Evolutionary conservation across 23 red algal genomes (phyloP).

Genomic region (Chondrus crispus): DNA sequence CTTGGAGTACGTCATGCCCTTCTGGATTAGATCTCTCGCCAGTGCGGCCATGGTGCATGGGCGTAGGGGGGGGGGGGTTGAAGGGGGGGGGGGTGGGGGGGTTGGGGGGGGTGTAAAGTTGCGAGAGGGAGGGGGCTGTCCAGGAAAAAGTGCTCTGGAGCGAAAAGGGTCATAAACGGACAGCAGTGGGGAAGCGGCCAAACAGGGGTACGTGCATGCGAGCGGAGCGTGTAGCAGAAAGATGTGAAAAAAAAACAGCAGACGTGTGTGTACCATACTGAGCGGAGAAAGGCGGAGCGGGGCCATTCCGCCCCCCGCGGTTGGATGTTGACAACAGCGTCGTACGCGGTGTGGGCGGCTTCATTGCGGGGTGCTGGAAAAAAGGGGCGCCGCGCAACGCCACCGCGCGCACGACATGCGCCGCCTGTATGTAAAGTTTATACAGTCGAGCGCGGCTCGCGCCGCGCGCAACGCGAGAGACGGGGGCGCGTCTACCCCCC

Average conservation of each 20-base stretch:
- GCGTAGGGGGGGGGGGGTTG: background rate
- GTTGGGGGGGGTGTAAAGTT: background rate
- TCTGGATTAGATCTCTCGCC: background rate
- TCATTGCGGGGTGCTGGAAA: too few species aligned
- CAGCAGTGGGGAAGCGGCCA: background rate
- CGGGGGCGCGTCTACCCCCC: too few species aligned
- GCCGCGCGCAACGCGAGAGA: too few species aligned
- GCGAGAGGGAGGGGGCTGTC: background rate
- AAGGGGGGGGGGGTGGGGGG: background rate
- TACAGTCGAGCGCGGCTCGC: too few species aligned
- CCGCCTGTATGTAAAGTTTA: too few species aligned
- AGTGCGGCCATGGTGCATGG: background rate
- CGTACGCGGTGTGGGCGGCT: too few species aligned
- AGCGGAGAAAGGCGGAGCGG: background rate
- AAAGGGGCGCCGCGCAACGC: too few species aligned
- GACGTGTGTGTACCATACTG: too few species aligned
- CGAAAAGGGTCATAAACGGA: background rate
- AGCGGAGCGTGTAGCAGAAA: too few species aligned
- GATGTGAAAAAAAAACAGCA: too few species aligned
- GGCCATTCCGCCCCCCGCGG: background rate
- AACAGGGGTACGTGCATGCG: too few species aligned
- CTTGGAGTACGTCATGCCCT: background rate
- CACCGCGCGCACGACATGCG: too few species aligned
- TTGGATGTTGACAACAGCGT: background rate
- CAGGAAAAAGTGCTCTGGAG: background rate